phyloP scores from a whole-genome alignment of 371 early-diverging fungal genomes.

The Dinochytrium kinnereticum region DNA sequence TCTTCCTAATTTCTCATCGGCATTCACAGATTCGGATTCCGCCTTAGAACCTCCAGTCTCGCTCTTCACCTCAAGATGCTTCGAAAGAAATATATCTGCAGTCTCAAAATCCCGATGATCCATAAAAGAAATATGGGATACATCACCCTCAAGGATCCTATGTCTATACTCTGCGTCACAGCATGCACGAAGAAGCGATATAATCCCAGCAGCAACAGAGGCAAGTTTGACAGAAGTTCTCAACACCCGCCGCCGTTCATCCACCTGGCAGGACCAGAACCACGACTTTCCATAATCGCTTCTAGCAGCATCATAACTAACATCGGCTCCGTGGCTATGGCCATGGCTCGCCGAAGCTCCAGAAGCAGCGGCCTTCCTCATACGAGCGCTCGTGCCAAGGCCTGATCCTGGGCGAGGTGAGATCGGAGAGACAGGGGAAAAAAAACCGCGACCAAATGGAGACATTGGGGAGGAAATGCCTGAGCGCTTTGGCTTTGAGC shows the following conservation, averaged over 20 bases:
- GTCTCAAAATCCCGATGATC: background rate
- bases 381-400: background rate
- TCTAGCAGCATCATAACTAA: too few species aligned
- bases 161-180: constrained; percentile 13
- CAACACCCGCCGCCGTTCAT: background rate
- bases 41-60: background rate
- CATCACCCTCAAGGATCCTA: background rate
- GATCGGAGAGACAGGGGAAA: background rate
- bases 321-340: background rate
- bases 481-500: background rate
- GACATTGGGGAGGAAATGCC: background rate
- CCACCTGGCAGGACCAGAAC: background rate
- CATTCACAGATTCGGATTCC: too few species aligned
- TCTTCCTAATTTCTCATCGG: background rate
- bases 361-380: background rate
- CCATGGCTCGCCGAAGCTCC: background rate
- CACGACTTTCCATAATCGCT: background rate
- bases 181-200: background rate
- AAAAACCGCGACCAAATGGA: constrained; percentile 1
- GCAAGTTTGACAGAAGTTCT: background rate
- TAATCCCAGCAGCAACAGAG: background rate
- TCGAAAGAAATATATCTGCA: background rate
- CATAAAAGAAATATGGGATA: background rate
- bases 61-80: background rate
- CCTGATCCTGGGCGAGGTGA: background rate